Base-by-base conservation (phyloP, 495 filamentous ascomycete species). In the Xanthoparmelia taractica region DNA sequence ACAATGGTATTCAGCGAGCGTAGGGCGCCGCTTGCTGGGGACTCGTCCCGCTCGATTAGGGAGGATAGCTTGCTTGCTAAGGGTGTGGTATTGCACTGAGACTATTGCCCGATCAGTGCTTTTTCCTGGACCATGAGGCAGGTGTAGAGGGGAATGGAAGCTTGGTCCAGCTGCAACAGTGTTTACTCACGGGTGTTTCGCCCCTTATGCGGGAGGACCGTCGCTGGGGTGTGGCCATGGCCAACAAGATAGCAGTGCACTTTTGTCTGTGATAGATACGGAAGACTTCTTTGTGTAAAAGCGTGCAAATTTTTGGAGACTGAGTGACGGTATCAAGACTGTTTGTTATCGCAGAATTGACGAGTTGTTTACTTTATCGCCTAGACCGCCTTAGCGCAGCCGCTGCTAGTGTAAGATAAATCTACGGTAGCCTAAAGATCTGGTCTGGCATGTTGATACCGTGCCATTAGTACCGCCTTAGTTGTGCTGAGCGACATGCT, bases 31-130 rank as follows among this genome's bases (percentile, higher is more conserved):
- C 37, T 64, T 10, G 54, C 54, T 3, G 69, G 68, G 12, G 68
- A 61, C 31, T 80, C 76, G 36, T 79, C 72, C 34, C 69, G 67
- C 60, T 84, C 80, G 40, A 70, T 48, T 31, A 83, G 70, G 31
- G 81, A 76, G 5, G 72, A 67, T 34, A 83, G 67, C 52, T 72
- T 74, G 63, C 31, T 59, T 13, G 54, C 20, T 33, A 55, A 12
- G 40, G 59, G 56, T 8, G 59, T 63, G 15, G 50, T 25, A 40
- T 34, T 48, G 18, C 34, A 27, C 23, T 43, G 58, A 31, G 58
- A 40, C 57, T 63, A 52, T 40, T 8, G 4, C 27, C 8, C 10
- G 23, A n/a, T 63, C 37, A 63, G 52, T 25, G 10, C 7, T 12
- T 6, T 0, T 17, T 33, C 18, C 27, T 25, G 15, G 1, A 17